Evolutionary conservation across 192 early-diverging fungal species (phyloP), one percentile per base, ranked within the genome.

Genomic region (Fimicolochytrium jonesii): DNA sequence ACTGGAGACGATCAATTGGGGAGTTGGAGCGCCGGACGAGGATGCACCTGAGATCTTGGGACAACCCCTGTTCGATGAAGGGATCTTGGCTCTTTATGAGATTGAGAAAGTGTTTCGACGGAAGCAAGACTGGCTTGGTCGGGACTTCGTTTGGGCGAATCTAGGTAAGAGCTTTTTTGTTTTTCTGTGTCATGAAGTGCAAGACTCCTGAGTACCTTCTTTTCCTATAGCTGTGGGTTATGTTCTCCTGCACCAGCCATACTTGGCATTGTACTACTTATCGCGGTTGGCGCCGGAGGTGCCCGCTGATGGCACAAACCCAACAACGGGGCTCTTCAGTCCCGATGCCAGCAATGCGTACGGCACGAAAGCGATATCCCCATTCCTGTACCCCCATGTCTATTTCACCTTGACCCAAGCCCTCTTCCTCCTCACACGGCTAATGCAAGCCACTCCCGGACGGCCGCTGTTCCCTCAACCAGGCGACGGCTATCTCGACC

Each of bases 331-430:
- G 15, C 34, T 39, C 17, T 54, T 55, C 18, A 29, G 51, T 3
- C 55, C 64, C 6, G 56, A 7, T 22, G 11, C 36, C 7, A 18
- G 36, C 0, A 15, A 15, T n/a, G 30, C 59, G 6, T 32, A 4
- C 29, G 30, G 26, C 35, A 36, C 29, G 6, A 3, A 15, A 7
- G n/a, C 26, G 15, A 61, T 77, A 4, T 64, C 75, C 23, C 54
- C 63, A 30, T 39, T 61, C 42, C 20, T 77, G 3, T 36, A 35
- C 43, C 46, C 67, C 3, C 75, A 77, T 35, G 63, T 65, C 13
- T 61, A 66, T 41, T 72, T 60, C 47, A 72, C 70, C 0, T 33
- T 76, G 11, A 63, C 55, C 46, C 74, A 76, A 57, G 58, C 74
- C 22, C 36, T 76, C 13, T 76, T 76, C 47, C 22, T 76, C 10